These are phyloP conservation scores for Rhinocladiella similis DNA, from an alignment of 2,329 filamentous ascomycete genomes.

Conservation along the genomic window DNA sequence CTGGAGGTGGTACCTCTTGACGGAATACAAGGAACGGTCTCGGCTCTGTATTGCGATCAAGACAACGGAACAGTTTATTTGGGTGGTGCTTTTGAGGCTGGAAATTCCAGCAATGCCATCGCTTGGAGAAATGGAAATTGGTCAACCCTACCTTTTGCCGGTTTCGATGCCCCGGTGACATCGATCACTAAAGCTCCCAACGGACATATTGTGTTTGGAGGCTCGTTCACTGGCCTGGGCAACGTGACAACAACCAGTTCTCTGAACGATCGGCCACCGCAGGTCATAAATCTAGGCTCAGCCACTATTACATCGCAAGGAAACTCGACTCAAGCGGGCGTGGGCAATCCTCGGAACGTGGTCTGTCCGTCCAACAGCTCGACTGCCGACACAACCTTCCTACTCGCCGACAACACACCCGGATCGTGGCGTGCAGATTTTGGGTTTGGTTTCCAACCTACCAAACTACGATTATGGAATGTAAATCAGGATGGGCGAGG, in stretches of 20 bases:
- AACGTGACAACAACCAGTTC: slow-evolving; percentile 50
- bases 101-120: slow-evolving; percentile 85
- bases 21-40: slow-evolving; percentile 82
- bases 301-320: slow-evolving; percentile 67
- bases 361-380: slow-evolving; percentile 71
- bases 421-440: slow-evolving; percentile 85
- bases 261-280: slow-evolving; percentile 60
- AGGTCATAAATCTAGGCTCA: slow-evolving; percentile 81
- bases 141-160: slow-evolving; percentile 82
- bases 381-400: slow-evolving; percentile 76
- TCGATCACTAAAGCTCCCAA: slow-evolving; percentile 79
- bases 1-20: slow-evolving; percentile 69
- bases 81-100: slow-evolving; percentile 78
- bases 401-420: slow-evolving; percentile 70
- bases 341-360: slow-evolving; percentile 75
- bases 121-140: slow-evolving; percentile 71
- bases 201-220: slow-evolving; percentile 88
- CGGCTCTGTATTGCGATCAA: slow-evolving; percentile 78
- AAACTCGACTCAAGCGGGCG: slow-evolving; percentile 60
- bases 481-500: slow-evolving; percentile 80
- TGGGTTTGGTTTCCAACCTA: slow-evolving; percentile 80
- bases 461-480: slow-evolving; percentile 85
- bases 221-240: slow-evolving; percentile 82
- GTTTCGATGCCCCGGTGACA: slow-evolving; percentile 89
- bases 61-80: slow-evolving; percentile 80